phyloP scores from a whole-genome alignment of 139 green algal species.

The Coccomyxa sp. region DNA sequence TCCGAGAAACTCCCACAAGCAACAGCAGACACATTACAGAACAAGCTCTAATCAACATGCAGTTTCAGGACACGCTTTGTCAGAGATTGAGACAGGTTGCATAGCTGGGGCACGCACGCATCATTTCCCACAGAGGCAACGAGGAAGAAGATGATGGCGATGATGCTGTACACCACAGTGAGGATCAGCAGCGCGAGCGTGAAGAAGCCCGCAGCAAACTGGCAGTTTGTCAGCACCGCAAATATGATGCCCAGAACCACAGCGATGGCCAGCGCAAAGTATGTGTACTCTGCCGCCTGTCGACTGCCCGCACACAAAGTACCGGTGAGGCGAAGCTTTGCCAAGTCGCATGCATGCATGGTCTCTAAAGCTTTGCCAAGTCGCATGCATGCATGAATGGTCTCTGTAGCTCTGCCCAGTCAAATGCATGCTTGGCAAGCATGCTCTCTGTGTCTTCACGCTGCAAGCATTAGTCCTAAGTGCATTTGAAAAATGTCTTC shows the following conservation, averaged over 20 bases:
- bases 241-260: conserved; percentile 2
- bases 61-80: background rate
- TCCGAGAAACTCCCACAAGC: background rate
- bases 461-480: too few species aligned
- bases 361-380: background rate
- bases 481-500: too few species aligned
- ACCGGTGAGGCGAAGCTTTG: background rate
- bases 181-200: conserved; percentile 15
- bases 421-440: too few species aligned
- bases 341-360: background rate
- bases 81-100: background rate
- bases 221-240: conserved; percentile 13
- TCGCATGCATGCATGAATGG: background rate
- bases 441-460: too few species aligned
- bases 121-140: conserved; percentile 21
- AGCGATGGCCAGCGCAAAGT: conserved; percentile 7
- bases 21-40: too few species aligned
- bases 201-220: conserved; percentile 2
- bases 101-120: background rate
- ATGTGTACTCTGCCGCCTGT: conserved; percentile 13
- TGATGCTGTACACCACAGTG: background rate
- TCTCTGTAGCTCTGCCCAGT: background rate
- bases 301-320: conserved; percentile 6
- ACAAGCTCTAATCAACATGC: too few species aligned
- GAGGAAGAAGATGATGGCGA: conserved; percentile 6